phyloP scores from a whole-genome alignment of 257 asterid species.

The Lycium barbarum region DNA sequence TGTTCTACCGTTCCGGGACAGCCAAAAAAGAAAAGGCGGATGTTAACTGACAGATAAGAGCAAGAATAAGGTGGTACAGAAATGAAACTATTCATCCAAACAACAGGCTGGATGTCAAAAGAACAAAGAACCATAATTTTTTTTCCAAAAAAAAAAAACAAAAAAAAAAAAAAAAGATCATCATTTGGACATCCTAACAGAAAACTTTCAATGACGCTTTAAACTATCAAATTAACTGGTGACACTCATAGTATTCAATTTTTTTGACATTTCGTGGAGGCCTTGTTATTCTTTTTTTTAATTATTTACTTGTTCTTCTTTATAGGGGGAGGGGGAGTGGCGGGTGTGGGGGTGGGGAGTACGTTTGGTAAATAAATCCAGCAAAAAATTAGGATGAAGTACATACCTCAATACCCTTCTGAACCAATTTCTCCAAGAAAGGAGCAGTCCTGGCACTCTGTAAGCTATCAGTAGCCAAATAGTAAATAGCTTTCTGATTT shows the following conservation, averaged over 20 bases:
- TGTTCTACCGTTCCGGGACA: background rate
- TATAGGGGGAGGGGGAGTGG: background rate
- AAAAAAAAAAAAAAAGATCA: background rate
- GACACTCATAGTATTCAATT: background rate
- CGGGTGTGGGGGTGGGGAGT: background rate
- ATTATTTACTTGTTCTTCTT: background rate
- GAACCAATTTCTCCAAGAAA: conserved; percentile 88
- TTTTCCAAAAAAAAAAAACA: too few relatives aligned
- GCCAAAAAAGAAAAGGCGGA: background rate
- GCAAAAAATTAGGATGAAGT: background rate
- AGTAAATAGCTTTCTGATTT: conserved; percentile 89
- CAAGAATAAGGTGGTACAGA: background rate
- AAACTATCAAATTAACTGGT: background rate
- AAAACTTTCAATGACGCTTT: background rate
- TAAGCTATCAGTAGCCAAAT: conserved; percentile 96
- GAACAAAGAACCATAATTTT: background rate
- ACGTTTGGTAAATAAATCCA: background rate
- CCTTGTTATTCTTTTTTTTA: background rate
- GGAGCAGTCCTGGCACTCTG: conserved; percentile 97
- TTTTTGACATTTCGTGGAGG: background rate
- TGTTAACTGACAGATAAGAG: background rate
- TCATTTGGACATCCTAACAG: background rate
- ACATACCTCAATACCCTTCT: conserved; percentile 89
- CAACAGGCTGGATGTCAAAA: background rate
- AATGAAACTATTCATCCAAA: conserved; percentile 18